Percentiles rank a stretch among this genome's conserved stretches.
Conservation (phyloP, 306 rosid species). For the Medicago arabica region DNA sequence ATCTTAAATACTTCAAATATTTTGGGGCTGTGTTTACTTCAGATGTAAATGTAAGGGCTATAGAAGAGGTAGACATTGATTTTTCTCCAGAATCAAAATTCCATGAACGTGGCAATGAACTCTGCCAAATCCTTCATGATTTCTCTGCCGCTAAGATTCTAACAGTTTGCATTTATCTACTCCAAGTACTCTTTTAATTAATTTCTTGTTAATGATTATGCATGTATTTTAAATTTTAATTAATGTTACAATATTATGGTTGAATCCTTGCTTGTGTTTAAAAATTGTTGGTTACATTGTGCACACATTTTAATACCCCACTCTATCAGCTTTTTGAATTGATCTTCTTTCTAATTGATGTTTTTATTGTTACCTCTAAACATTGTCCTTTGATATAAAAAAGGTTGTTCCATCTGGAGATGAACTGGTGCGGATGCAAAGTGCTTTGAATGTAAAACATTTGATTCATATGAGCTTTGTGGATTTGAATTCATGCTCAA, state of each 20-base stretch:
- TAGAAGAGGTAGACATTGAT: conserved; percentile 42
- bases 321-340: background rate
- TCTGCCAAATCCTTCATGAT: background rate
- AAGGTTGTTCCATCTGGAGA: conserved; percentile 45
- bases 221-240: no score
- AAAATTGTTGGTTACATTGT: no score
- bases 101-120: background rate
- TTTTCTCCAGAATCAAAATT: background rate
- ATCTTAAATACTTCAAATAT: conserved; percentile 31
- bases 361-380: background rate
- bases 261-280: no score
- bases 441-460: conserved; percentile 42
- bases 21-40: background rate
- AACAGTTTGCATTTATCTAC: conserved; percentile 36
- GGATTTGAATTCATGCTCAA: conserved; percentile 56
- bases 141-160: conserved; percentile 22
- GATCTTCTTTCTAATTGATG: no score
- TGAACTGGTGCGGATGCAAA: conserved; percentile 23
- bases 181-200: conserved; percentile 35
- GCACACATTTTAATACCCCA: background rate
- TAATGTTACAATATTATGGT: no score
- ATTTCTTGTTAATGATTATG: background rate
- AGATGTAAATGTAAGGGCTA: background rate
- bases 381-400: background rate
- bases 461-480: conserved; percentile 46